Percentiles rank a stretch among this genome's conserved stretches.
phyloP scores from a whole-genome alignment of 441 rosid genomes.

The Adansonia madagascariensis region DNA sequence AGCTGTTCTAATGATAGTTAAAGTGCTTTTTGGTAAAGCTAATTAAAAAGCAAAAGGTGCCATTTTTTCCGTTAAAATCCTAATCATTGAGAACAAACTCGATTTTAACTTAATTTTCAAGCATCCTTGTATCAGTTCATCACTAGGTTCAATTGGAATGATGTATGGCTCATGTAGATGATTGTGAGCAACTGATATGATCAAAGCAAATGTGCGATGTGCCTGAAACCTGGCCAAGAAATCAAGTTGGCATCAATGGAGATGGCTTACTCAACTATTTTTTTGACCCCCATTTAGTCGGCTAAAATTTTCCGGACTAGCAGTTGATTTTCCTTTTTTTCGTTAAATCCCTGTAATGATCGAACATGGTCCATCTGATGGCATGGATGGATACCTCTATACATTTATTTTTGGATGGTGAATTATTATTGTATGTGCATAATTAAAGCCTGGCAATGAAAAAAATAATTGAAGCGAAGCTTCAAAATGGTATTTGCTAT shows the following conservation, averaged over 20 bases:
- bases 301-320: background rate
- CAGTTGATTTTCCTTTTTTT: background rate
- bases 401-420: background rate
- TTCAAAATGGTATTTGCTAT: constrained; percentile 1
- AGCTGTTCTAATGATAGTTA: background rate
- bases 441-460: background rate
- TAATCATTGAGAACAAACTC: background rate
- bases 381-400: background rate
- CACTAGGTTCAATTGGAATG: background rate
- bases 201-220: background rate
- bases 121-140: background rate
- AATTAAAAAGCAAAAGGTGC: background rate
- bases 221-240: background rate
- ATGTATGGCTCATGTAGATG: background rate
- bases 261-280: background rate
- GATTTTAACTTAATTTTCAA: background rate
- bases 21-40: constrained; percentile 16
- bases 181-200: background rate
- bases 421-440: background rate
- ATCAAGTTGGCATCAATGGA: background rate
- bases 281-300: background rate
- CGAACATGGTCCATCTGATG: background rate
- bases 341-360: background rate
- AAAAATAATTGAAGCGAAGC: background rate
- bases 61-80: background rate